Base-by-base conservation (phyloP, 495 filamentous ascomycete genomes). In the Durotheca rogersii region DNA sequence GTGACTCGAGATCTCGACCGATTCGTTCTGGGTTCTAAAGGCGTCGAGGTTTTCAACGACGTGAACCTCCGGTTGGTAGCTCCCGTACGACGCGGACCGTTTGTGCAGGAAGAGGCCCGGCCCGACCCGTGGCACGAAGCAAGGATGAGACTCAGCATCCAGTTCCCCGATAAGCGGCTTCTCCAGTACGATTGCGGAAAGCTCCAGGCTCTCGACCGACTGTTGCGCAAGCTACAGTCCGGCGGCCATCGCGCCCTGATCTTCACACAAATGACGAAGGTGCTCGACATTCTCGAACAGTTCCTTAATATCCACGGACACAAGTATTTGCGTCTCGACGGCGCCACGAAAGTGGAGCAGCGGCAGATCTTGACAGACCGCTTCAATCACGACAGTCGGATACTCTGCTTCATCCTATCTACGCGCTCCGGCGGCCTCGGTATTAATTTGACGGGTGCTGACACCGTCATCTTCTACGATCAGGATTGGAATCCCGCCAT, bases 401-500 rank as follows among this genome's bases (percentile, higher is more conserved):
- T 99, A 56, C 80, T 92, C 7, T 89, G 85, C 43, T 96, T 97
- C 72, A 99, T 99, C 64, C 80, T 97, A 9, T 95, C 90, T 1
- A 94, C 88, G 47, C 84, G 94, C 35, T 96, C 94, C 1, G 94
- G 94, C 46, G 94, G 94, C 39, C 74, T 99, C 1, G 94, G 94
- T 40, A 96, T 95, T 71, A 98, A 98, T 61, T 74, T 99, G 11
- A 97, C 93, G 0, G 94, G 93, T 23, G 94, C 94, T 17, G 93
- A 96, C 67, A 95, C 93, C 0, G 94, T 99, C 61, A 97, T 99
- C 61, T 99, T 99, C 72, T 99, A 99, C 70, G 94, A 99, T 66
- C 81, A 96, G 33, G 94, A 99, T 70, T 99, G 94, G 94, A 99
- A 99, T 58, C 94, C 94, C 0, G 94, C 94, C 7, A 99, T 99